Evolutionary conservation across 495 filamentous ascomycete genomes (phyloP).

Genomic region (Neurospora discreta): DNA sequence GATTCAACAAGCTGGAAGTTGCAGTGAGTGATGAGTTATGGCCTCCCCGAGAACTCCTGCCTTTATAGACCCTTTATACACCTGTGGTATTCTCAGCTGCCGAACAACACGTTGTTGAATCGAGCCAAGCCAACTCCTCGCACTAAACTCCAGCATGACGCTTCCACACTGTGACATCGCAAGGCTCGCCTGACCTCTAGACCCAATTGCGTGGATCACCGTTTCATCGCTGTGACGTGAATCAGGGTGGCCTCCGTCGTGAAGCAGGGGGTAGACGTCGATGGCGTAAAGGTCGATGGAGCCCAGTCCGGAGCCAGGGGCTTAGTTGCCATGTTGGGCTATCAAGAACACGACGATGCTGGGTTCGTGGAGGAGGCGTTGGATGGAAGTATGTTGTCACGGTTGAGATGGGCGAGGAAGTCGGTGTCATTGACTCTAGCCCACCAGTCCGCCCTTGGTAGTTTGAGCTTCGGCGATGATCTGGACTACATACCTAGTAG

Average conservation of each 20-base stretch:
- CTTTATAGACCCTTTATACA: neutral
- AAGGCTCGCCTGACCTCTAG: neutral
- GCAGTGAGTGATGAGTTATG: neutral
- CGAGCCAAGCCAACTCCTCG: neutral
- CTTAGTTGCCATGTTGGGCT: neutral
- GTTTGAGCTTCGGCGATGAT: neutral
- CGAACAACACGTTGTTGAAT: neutral
- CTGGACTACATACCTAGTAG: no score
- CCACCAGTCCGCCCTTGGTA: neutral
- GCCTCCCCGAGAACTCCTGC: neutral
- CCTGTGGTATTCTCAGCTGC: neutral
- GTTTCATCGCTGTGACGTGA: no score
- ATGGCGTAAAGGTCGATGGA: neutral
- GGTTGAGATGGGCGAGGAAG: neutral
- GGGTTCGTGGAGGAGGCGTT: neutral
- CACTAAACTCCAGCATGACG: neutral
- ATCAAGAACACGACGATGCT: neutral
- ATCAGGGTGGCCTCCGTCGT: neutral
- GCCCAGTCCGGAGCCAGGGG: neutral
- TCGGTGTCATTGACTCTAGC: neutral
- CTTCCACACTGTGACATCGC: neutral
- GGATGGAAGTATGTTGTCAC: neutral
- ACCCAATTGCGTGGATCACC: no score
- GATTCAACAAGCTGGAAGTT: neutral
- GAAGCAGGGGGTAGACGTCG: neutral